Conservation (phyloP, 108 stramenopile species). For the Pseudonitzschia pungens region DNA sequence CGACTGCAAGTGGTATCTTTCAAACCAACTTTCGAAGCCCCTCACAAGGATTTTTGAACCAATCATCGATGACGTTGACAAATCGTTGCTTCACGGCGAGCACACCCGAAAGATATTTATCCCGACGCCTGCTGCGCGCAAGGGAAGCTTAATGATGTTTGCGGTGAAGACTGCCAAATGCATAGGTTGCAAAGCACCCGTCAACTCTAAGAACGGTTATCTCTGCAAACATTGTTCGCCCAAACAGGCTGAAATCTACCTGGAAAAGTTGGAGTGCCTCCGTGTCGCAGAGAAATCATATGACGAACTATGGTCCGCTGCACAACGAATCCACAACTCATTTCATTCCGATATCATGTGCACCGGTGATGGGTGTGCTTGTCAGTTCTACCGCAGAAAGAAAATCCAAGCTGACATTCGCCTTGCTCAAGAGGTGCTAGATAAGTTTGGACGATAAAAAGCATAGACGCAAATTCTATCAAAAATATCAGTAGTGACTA, state of each 20-base stretch:
- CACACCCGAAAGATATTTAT: conserved; percentile 97
- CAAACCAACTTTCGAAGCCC: conserved; percentile 96
- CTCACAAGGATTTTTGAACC: conserved; percentile 97
- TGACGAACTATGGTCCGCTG: conserved; percentile 90
- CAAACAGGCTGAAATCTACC: conserved; percentile 89
- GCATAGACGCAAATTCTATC: background rate
- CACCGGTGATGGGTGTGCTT: conserved; percentile 97
- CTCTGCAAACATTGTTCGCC: conserved; percentile 91
- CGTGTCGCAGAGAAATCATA: conserved; percentile 87
- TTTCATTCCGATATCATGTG: conserved; percentile 97
- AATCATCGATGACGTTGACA: conserved; percentile 92
- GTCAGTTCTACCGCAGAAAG: conserved; percentile 97
- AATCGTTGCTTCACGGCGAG: conserved; percentile 90
- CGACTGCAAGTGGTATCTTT: conserved; percentile 96
- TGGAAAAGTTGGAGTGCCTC: conserved; percentile 81
- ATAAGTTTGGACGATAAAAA: conserved; percentile 88
- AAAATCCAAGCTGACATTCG: conserved; percentile 96
- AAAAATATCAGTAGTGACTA: background rate
- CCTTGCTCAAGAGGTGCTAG: conserved; percentile 86
- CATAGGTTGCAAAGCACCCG: conserved; percentile 93
- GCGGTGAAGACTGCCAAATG: conserved; percentile 94
- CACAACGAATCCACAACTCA: conserved; percentile 98
- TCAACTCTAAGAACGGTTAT: conserved; percentile 80
- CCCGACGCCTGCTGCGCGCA: conserved; percentile 91
- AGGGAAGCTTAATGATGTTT: conserved; percentile 98